Evolutionary conservation across 495 filamentous ascomycete species (phyloP), one percentile per base, ranked within the genome.

Genomic region (Aspergillus kassunensis): DNA sequence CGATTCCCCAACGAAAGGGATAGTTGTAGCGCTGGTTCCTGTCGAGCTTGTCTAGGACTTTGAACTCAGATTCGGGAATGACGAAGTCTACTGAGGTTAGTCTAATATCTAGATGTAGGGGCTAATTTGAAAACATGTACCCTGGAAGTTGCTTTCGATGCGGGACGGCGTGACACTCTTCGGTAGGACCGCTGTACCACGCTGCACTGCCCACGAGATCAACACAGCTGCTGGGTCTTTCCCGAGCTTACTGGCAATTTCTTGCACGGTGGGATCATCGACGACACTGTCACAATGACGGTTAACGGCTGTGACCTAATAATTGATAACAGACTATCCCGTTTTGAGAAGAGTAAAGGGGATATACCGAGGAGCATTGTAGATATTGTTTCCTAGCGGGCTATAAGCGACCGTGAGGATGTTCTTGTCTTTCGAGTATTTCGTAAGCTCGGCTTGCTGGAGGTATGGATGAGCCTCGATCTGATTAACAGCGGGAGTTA

Each of bases 401-500:
- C 73, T 75, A 58, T 82, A 82, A 11, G 76, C 79, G 11, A 74
- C 69, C 3, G 72, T 66, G 3, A 78, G 52, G 41, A 82, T 80
- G n/a, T 66, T 65, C 58, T 64, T 67, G 5, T 68, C 63, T 30
- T 68, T 63, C 44, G 64, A 45, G 37, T 55, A 72, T 16, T 54
- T 21, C 13, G 88, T 40, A 16, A 95, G 74, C 11, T 67, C 66
- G 0, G 70, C 66, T 62, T 86, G 89, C 60, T 91, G 88, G 23
- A 96, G 74, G 64, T 93, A 95, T 0, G 89, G 85, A 62, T 93
- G 87, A 55, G 82, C 90, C 65, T 96, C 89, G 58, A 95, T 87
- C 72, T 95, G 89, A 71, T 95, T 95, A 54, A 87, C 78, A 19
- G 77, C 85, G 0, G 89, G 90, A 21, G 72, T 66, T 31, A 82